Conservation (phyloP, 495 filamentous ascomycete species). For the Aspergillus indologenus region DNA sequence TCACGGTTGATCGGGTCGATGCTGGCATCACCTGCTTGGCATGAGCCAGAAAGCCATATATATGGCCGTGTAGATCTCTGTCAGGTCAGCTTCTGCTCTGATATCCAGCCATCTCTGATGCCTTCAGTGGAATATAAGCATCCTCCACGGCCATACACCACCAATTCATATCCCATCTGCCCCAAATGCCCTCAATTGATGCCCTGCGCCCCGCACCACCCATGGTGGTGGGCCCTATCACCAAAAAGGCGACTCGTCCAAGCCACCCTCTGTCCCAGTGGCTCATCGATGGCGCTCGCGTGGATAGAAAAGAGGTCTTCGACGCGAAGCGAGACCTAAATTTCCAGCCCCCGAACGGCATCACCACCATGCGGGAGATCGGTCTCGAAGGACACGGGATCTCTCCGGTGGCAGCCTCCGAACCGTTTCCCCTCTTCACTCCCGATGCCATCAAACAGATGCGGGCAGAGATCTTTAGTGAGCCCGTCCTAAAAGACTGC, state of each 20-base stretch:
- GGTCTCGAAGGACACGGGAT: conserved; percentile 53
- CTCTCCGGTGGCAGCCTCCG: conserved; percentile 62
- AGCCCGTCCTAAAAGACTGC: conserved; percentile 59
- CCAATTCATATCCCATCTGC: too few species aligned
- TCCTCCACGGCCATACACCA: too few species aligned
- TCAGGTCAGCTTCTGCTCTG: too few species aligned
- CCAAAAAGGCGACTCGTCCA: conserved; percentile 16
- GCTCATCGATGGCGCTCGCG: conserved; percentile 12
- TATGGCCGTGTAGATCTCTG: too few species aligned
- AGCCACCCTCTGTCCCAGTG: conserved; percentile 10
- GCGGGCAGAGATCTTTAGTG: conserved; percentile 59
- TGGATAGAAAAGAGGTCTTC: conserved; percentile 4
- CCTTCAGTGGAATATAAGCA: too few species aligned
- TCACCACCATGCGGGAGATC: conserved; percentile 55
- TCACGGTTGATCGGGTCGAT: too few species aligned
- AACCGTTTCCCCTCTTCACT: conserved; percentile 68
- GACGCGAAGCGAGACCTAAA: conserved; percentile 17
- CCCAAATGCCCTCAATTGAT: too few species aligned
- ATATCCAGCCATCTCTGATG: too few species aligned
- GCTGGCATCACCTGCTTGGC: too few species aligned
- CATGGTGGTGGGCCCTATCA: conserved; percentile 12
- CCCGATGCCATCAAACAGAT: conserved; percentile 60
- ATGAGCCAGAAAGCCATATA: too few species aligned
- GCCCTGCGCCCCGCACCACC: background rate
- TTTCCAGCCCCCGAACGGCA: conserved; percentile 11